Evolutionary conservation across 2,329 filamentous ascomycete genomes (phyloP).

Genomic region (Colletotrichum sp.): DNA sequence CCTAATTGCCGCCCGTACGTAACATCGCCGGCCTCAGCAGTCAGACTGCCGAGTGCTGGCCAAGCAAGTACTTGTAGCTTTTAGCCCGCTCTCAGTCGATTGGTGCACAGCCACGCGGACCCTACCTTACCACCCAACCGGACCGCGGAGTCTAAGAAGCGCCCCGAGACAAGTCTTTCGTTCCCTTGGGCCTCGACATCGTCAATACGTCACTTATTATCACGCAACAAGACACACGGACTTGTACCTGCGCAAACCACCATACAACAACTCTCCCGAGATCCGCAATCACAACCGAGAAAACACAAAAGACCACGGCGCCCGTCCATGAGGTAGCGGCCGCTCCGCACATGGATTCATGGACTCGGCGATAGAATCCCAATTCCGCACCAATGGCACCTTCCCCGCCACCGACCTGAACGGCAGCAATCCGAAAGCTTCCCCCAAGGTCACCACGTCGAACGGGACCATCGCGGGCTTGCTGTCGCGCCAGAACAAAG

Average conservation of each 20-base stretch:
- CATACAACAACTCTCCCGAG: not conserved
- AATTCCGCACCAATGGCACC: slow-evolving; percentile 15
- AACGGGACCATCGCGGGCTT: slow-evolving; percentile 2
- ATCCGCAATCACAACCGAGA: not conserved
- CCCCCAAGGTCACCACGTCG: not conserved
- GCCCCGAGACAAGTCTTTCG: slow-evolving; percentile 9
- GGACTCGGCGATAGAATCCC: slow-evolving; percentile 20
- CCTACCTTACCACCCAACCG: not conserved
- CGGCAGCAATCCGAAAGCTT: not conserved
- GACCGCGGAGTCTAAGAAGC: slow-evolving; percentile 2
- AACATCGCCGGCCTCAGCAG: not conserved
- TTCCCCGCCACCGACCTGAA: slow-evolving; percentile 4
- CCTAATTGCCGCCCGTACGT: slow-evolving; percentile 7
- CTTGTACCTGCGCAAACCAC: not conserved
- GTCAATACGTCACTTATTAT: slow-evolving; percentile 13
- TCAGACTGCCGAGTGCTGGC: not conserved
- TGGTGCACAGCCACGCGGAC: slow-evolving; percentile 14
- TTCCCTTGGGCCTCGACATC: not conserved
- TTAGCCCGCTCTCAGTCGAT: slow-evolving; percentile 1
- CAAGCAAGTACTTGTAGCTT: not conserved
- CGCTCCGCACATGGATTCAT: slow-evolving; percentile 20
- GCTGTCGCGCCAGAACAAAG: slow-evolving; percentile 13
- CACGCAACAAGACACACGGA: not conserved
- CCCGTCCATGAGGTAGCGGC: slow-evolving; percentile 16
- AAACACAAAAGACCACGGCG: not conserved